Base-by-base conservation (phyloP, 148 eudicot species). In the Rhododendron griersonianum region DNA sequence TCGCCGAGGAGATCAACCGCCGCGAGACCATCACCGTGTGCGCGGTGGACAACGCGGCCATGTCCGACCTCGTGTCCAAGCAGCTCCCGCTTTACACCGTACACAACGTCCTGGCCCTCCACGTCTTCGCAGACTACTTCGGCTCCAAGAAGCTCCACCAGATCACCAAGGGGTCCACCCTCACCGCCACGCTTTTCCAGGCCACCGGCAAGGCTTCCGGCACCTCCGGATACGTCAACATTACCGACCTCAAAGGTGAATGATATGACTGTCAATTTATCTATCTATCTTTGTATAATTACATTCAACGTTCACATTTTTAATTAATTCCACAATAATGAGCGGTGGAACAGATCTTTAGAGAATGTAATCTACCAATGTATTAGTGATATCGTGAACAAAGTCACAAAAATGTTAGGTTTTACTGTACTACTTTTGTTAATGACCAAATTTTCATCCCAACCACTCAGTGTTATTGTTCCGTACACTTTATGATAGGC, bases 91-190 rank as follows among this genome's bases (percentile, higher is more conserved):
- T 92, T 51, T 67, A 39, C 80, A 89, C 95, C 44, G 55, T 95
- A 33, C 90, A 90, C 10, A 94, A 93, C 83, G 90, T 95, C 65
- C 91, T 95, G 48, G 92, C 98, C 45, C 91, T 95, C 51, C 98
- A 95, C 84, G 90, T 95, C 39, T 87, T 94, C 39, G 94, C 92
- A 0, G 98, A 95, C 77, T 95, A 93, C 88, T 95, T 88, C 69
- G 95, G 96, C 28, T 50, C 95, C 81, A 94, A 94, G 87, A 95
- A 95, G 87, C 94, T 95, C 76, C 98, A 95, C 90, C 93, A 94
- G 87, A 85, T 95, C 86, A 89, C 93, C 9, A 85, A 92, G 69
- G 91, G 98, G 7, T 84, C 98, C 53, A 93, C 96, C 61, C 88
- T 90, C 35, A 91, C 96, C 44, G 93, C 98, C 69, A 92, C 98